Evolutionary conservation across 75 land plant genomes (phyloP), one percentile per base, ranked within the genome.

Genomic region (Picea glauca): DNA sequence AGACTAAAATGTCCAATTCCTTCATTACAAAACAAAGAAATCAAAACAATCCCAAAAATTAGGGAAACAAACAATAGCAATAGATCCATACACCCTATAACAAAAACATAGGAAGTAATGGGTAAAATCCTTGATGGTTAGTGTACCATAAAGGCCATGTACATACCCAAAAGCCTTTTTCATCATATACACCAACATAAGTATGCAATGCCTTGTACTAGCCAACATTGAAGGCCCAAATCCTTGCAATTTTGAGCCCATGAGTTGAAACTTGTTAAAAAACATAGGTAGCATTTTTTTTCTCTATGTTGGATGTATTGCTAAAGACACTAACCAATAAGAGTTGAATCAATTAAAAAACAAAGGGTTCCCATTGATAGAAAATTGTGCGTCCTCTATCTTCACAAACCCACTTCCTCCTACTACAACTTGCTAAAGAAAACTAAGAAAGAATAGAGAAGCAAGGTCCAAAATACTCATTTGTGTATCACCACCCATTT

Each of bases 221-320:
- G 35, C 90, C 96, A 60, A 92, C 96, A 43, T 54, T 81, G 77
- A 94, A 94, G 32, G 92, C 94, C 96, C 92, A 90, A 17, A 89
- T 87, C 61, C 89, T 76, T n/a, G 77, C 79, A 3, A 90, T 60
- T 12, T 60, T 83, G 21, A 90, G 58, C 8, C 85, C 89, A 46
- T 32, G 66, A 3, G 35, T 54, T 5, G 85, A 26, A 32, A 83
- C 91, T n/a, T 84, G 70, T 56, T 84, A 80, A 9, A 89, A 80
- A 40, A 84, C 50, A n/a, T 38, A 4, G 18, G 72, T 33, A 1
- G 80, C 84, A 61, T 76, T 77, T 2, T 9, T 35, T 1, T 35
- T 40, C 81, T 56, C 5, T 62, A 31, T 4, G 79, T 5, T 2
- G 82, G 85, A 58, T 91, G 79, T 13, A 85, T 75, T 7, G 89